Evolutionary conservation across 176 grass and related monocot genomes (phyloP), one percentile per base, ranked within the genome.

Genomic region (bread wheat (Triticum aestivum)): DNA sequence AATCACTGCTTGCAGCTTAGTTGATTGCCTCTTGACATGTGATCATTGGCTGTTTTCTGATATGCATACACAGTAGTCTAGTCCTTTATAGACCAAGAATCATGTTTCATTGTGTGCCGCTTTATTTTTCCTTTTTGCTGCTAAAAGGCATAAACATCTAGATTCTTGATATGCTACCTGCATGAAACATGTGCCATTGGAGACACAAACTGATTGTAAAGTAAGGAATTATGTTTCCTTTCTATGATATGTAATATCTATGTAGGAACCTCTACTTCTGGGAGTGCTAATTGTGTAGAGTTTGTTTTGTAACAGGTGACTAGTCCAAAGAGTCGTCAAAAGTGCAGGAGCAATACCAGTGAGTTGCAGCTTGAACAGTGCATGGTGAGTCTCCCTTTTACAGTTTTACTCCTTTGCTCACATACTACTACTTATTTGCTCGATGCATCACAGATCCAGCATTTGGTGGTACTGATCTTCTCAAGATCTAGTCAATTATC

Each of bases 161-260:
- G 68, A 45, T 54, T 70, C 39, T 80, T 42, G 37, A 62, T 47
- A 75, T 11, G 23, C 15, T 65, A 34, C 69, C 56, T 52, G 56
- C 26, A 67, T 75, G 77, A 68, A 27, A 75, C 56, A 2, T 84
- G 20, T 56, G 44, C 59, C 81, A 20, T 68, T 81, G 6, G 80
- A 81, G 71, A 75, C 52, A 67, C 9, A 5, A 21, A 62, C 54
- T 27, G 20, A 20, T 49, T 68, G 34, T 35, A 2, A 69, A 51
- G 14, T 34, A 21, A 76, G 62, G 29, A 76, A 67, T 42, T 34
- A 34, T 6, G 15, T 35, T 35, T 15, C 11, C 12, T 32, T 67
- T 66, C 64, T 12, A 30, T 66, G 29, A 66, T 66, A 61, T 30
- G 11, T 68, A 3, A 56, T 41, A 59, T 67, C 51, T 78, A 68